Conservation (phyloP, 331 rosid species). For the Arachis monticola region DNA sequence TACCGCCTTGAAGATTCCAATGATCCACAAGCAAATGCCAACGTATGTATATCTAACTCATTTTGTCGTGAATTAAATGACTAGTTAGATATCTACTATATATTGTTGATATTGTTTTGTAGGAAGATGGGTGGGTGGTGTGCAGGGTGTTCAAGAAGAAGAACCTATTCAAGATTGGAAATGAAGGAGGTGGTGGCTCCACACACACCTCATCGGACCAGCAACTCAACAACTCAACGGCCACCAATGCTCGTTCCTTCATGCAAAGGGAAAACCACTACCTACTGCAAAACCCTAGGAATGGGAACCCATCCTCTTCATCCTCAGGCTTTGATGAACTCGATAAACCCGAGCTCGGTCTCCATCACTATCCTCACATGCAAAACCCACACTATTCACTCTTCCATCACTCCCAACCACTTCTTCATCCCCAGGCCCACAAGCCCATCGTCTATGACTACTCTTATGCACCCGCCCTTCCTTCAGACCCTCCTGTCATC, state of each 20-base stretch:
- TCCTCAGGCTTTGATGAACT: slow-evolving; percentile 60
- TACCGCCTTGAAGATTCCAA: slow-evolving; percentile 84
- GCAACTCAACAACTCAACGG: slow-evolving; percentile 47
- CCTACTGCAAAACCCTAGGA: slow-evolving; percentile 51
- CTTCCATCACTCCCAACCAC: slow-evolving; percentile 47
- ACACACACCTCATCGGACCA: slow-evolving; percentile 59
- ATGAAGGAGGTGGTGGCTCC: slow-evolving; percentile 70
- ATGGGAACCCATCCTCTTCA: not conserved
- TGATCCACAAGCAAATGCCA: slow-evolving; percentile 51
- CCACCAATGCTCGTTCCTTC: slow-evolving; percentile 47
- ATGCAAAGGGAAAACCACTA: slow-evolving; percentile 65
- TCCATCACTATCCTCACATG: slow-evolving; percentile 55
- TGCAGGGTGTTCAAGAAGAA: slow-evolving; percentile 98
- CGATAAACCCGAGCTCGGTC: slow-evolving; percentile 59
- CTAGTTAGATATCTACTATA: no score
- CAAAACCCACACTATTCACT: slow-evolving; percentile 54
- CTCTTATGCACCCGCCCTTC: slow-evolving; percentile 48
- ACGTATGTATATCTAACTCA: no score
- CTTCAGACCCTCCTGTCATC: slow-evolving; percentile 44
- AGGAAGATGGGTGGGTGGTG: slow-evolving; percentile 99
- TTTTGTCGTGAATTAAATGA: no score
- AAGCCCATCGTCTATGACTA: slow-evolving; percentile 47
- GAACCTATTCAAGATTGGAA: slow-evolving; percentile 74
- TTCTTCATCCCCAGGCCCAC: slow-evolving; percentile 39
- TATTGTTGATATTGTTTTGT: not conserved